These are phyloP conservation scores for Chalciporus pseudorubinellus DNA, from an alignment of 768 basidiomycete genomes.

Conservation along the genomic window DNA sequence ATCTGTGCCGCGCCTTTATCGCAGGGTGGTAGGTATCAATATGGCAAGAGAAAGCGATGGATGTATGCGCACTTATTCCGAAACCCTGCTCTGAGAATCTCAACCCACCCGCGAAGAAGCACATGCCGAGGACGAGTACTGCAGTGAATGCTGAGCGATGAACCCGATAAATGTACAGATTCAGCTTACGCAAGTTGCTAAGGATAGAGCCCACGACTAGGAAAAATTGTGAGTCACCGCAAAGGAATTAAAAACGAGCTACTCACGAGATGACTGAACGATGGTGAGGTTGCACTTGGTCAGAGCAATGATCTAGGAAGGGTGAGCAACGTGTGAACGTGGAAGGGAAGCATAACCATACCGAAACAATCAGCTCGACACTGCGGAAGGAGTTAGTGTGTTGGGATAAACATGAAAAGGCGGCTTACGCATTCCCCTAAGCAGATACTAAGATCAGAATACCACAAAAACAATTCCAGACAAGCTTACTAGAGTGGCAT, in stretches of 20 bases:
- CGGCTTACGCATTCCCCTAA: slow-evolving; percentile 33
- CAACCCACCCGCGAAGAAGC: slow-evolving; percentile 79
- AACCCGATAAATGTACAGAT: neutral
- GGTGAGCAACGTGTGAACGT: neutral
- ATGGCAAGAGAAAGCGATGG: too few relatives aligned
- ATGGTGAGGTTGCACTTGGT: slow-evolving; percentile 78
- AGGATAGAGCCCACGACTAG: slow-evolving; percentile 81
- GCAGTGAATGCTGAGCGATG: neutral
- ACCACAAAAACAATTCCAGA: neutral
- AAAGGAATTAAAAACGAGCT: neutral
- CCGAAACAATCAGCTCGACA: slow-evolving; percentile 68
- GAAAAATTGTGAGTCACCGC: neutral
- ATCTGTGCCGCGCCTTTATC: slow-evolving; percentile 65
- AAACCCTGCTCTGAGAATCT: slow-evolving; percentile 79
- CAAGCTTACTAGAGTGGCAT: slow-evolving; percentile 70
- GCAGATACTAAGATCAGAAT: neutral
- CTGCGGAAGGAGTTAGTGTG: slow-evolving; percentile 20
- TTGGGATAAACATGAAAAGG: neutral
- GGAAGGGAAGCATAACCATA: slow-evolving; percentile 23
- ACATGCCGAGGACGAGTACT: slow-evolving; percentile 85
- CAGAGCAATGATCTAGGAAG: slow-evolving; percentile 67
- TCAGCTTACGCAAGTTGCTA: slow-evolving; percentile 60
- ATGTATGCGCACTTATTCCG: slow-evolving; percentile 51
- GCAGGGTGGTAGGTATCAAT: neutral
- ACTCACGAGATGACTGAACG: slow-evolving; percentile 76